Evolutionary conservation across 2,329 filamentous ascomycete species (phyloP).

Genomic region (Trichoderma endophyticum): DNA sequence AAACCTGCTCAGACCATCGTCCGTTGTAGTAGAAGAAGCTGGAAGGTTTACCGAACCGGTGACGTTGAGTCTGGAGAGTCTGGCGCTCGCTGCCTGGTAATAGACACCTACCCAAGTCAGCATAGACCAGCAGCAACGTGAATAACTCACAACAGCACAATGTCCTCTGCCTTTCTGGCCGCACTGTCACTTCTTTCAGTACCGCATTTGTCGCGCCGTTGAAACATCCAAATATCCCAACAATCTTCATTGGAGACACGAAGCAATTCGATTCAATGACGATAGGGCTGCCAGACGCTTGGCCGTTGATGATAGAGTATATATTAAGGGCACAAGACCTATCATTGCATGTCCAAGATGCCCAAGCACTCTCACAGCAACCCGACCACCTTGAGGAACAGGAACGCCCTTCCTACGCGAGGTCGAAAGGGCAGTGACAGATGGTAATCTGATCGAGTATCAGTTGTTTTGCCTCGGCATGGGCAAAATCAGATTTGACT

Average conservation of each 20-base stretch:
- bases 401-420: background rate
- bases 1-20: no score
- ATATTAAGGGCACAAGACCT: background rate
- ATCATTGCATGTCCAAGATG: background rate
- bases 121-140: background rate
- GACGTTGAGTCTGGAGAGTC: background rate
- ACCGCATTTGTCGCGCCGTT: background rate
- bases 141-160: background rate
- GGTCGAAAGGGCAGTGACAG: background rate
- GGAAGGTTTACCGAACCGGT: background rate
- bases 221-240: background rate
- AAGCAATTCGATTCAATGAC: background rate
- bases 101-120: background rate
- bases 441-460: background rate
- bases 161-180: background rate
- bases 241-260: background rate
- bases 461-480: background rate
- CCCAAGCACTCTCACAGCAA: background rate
- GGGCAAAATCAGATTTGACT: background rate
- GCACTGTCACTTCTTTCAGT: background rate
- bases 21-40: background rate
- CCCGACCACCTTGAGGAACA: background rate
- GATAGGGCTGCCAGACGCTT: background rate
- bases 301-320: background rate
- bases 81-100: background rate